These are phyloP conservation scores for Cytospora schulzeri DNA, from an alignment of 2,329 filamentous ascomycete species.

Conservation along the genomic window DNA sequence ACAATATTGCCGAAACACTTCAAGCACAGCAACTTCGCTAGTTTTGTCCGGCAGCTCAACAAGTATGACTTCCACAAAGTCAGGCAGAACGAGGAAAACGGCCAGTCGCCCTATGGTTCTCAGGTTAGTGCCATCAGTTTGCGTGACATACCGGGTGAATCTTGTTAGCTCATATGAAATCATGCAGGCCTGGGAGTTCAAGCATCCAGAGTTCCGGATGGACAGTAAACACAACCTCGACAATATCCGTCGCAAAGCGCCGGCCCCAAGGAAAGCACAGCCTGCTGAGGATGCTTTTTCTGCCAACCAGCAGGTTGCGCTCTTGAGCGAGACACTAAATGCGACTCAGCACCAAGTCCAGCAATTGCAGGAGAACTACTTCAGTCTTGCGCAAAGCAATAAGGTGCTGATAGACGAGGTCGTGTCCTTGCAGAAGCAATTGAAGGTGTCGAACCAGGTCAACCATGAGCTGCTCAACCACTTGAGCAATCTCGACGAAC, in stretches of 20 bases:
- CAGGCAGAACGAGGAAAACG: slow-evolving; percentile 84
- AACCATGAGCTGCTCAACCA: slow-evolving; percentile 60
- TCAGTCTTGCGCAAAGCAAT: slow-evolving; percentile 70
- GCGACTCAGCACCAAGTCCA: slow-evolving; percentile 93
- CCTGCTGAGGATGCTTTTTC: slow-evolving; percentile 71
- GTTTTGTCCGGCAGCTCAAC: slow-evolving; percentile 92
- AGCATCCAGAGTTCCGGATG: slow-evolving; percentile 92
- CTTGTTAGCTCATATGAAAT: slow-evolving; percentile 35
- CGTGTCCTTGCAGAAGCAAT: slow-evolving; percentile 60
- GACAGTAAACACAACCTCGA: slow-evolving; percentile 96
- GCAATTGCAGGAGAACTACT: slow-evolving; percentile 80
- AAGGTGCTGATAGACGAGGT: slow-evolving; percentile 65
- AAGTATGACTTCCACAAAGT: slow-evolving; percentile 99
- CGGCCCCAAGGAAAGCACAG: slow-evolving; percentile 78
- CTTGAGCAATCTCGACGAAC: slow-evolving; percentile 52
- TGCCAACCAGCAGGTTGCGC: slow-evolving; percentile 78
- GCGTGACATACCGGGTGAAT: slow-evolving; percentile 4
- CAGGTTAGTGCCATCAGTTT: slow-evolving; percentile 54
- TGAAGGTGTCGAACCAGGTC: slow-evolving; percentile 60
- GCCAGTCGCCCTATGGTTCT: slow-evolving; percentile 77
- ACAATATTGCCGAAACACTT: slow-evolving; percentile 97
- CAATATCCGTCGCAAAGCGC: slow-evolving; percentile 94
- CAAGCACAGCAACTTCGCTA: slow-evolving; percentile 98
- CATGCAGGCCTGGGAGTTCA: slow-evolving; percentile 86
- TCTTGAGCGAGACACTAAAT: slow-evolving; percentile 83